Evolutionary conservation across 805 yeast genomes (phyloP).

Genomic region (Yarrowia sp.): DNA sequence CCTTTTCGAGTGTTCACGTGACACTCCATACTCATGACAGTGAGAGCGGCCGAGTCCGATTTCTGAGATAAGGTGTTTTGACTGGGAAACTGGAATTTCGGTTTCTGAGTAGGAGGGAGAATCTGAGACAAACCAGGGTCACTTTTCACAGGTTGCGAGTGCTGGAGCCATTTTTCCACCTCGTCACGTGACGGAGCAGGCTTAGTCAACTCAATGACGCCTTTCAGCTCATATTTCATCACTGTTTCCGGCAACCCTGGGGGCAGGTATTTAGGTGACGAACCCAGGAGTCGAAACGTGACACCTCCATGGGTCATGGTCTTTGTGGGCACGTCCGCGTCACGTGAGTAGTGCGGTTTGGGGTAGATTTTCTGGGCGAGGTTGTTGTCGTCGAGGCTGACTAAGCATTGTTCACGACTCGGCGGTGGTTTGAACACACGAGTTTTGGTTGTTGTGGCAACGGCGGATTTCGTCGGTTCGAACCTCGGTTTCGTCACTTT

Average conservation of each 20-base stretch:
- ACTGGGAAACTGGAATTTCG: not conserved
- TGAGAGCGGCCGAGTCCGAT: slow-evolving; percentile 50
- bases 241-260: not conserved
- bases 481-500: slow-evolving; percentile 1
- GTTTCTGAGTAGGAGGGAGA: slow-evolving; percentile 4
- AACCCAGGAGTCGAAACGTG: slow-evolving; percentile 49
- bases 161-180: slow-evolving; percentile 28
- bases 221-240: not conserved
- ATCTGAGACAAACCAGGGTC: not conserved
- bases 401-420: not conserved
- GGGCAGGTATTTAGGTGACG: slow-evolving; percentile 40
- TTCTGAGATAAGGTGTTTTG: slow-evolving; percentile 11
- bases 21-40: slow-evolving; percentile 70
- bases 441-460: not conserved
- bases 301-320: slow-evolving; percentile 75
- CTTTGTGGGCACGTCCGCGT: slow-evolving; percentile 61
- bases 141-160: not conserved
- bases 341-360: slow-evolving; percentile 44
- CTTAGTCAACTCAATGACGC: slow-evolving; percentile 1
- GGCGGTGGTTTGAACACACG: slow-evolving; percentile 7
- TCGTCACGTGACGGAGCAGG: slow-evolving; percentile 39
- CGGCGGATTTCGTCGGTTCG: not conserved
- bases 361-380: slow-evolving; percentile 10
- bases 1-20: slow-evolving; percentile 63
- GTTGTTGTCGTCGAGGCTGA: not conserved